Conservation (phyloP, 768 basidiomycete species). For the Leucocoprinus birnbaumii region DNA sequence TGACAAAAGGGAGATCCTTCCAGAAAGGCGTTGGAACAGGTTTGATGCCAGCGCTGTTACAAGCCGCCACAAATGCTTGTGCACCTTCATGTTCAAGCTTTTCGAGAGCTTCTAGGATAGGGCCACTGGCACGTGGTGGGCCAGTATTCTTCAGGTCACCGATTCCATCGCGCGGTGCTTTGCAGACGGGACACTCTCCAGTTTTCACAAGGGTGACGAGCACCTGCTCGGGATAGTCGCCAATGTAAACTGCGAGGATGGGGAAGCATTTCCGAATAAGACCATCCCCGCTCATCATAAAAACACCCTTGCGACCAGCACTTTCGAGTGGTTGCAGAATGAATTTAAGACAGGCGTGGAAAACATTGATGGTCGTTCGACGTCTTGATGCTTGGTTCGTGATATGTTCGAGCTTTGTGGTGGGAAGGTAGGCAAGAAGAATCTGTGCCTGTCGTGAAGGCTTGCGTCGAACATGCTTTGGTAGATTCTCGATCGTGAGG, state of each 20-base stretch:
- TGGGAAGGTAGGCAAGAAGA: slow-evolving; percentile 38
- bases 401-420: slow-evolving; percentile 27
- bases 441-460: slow-evolving; percentile 30
- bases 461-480: slow-evolving; percentile 34
- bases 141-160: slow-evolving; percentile 12
- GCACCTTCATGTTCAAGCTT: background rate
- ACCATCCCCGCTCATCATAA: slow-evolving; percentile 32
- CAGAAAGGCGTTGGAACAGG: background rate
- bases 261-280: slow-evolving; percentile 26
- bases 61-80: background rate
- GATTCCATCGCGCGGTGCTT: slow-evolving; percentile 15
- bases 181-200: slow-evolving; percentile 27
- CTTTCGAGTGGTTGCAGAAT: slow-evolving; percentile 28
- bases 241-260: slow-evolving; percentile 35
- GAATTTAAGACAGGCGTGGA: slow-evolving; percentile 31
- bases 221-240: slow-evolving; percentile 44
- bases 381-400: slow-evolving; percentile 20
- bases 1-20: background rate
- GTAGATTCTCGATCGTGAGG: slow-evolving; percentile 44
- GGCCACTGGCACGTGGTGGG: slow-evolving; percentile 11
- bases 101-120: background rate
- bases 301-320: slow-evolving; percentile 21
- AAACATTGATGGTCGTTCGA: slow-evolving; percentile 25
- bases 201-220: slow-evolving; percentile 26
- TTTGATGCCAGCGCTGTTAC: background rate